Conservation (phyloP, 2,329 filamentous ascomycete genomes). For the Xylaria multiplex region DNA sequence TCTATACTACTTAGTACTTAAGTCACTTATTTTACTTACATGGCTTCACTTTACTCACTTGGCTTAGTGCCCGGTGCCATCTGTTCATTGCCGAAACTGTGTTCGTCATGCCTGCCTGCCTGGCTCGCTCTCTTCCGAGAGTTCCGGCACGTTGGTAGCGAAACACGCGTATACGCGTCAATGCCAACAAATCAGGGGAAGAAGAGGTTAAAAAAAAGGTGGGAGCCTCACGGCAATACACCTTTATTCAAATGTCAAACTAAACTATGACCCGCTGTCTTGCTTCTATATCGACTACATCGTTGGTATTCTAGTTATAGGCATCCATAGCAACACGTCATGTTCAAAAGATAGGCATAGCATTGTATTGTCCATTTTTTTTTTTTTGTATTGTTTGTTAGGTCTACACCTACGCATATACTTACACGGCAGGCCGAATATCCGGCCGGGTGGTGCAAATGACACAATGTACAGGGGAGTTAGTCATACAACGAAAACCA, state of each 20-base stretch:
- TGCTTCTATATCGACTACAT: not conserved
- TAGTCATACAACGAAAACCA: not conserved
- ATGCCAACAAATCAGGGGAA: not conserved
- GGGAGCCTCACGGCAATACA: not conserved
- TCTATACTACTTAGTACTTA: no score
- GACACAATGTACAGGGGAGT: constrained; percentile 1
- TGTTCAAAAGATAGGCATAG: not conserved
- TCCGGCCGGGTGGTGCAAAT: not conserved
- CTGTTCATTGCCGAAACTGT: not conserved
- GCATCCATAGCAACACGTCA: not conserved
- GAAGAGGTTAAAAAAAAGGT: not conserved
- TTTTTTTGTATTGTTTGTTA: not conserved
- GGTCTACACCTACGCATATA: not conserved
- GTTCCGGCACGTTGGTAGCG: constrained; percentile 27
- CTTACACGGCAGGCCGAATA: not conserved
- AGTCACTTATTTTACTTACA: not conserved
- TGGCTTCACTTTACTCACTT: not conserved
- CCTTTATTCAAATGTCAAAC: not conserved
- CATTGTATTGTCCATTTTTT: not conserved
- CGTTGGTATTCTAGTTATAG: not conserved
- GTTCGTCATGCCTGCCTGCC: not conserved
- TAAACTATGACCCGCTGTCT: not conserved
- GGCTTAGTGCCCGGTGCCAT: not conserved
- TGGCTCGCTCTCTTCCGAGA: constrained; percentile 7
- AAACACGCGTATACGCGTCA: constrained; percentile 1